Evolutionary conservation across 257 asterid genomes (phyloP).

Genomic region (Solanum phureja): DNA sequence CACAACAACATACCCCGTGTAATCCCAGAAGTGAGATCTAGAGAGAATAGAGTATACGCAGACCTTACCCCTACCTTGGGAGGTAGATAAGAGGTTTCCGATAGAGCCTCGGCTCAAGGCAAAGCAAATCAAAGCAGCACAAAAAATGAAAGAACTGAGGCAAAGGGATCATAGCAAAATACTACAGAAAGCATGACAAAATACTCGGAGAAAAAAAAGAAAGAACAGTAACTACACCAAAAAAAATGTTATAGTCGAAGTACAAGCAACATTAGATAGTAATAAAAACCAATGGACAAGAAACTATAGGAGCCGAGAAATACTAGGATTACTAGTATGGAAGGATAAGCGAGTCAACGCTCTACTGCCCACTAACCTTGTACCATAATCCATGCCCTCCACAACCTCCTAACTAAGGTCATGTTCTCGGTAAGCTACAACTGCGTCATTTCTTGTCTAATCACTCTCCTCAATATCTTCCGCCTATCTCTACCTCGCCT

Average conservation of each 20-base stretch:
- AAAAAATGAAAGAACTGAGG: not conserved
- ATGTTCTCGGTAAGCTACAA: not conserved
- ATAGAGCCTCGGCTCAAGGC: not conserved
- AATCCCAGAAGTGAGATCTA: not conserved
- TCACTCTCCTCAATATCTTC: not conserved
- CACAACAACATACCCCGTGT: not conserved
- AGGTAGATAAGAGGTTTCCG: not conserved
- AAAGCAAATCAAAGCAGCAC: not conserved
- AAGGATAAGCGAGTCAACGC: not conserved
- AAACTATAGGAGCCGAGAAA: not conserved
- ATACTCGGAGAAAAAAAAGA: not conserved
- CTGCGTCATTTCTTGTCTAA: not conserved
- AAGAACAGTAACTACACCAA: not conserved
- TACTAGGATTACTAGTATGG: not conserved
- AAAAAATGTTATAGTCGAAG: not conserved
- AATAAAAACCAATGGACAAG: not conserved
- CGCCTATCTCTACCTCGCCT: not conserved
- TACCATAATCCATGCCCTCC: not conserved
- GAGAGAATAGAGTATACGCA: not conserved
- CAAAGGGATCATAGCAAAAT: not conserved
- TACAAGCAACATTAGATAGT: not conserved
- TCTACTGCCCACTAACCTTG: not conserved
- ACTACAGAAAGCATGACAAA: not conserved
- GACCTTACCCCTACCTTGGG: not conserved
- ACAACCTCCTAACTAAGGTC: not conserved